Percentiles rank a stretch among this genome's conserved stretches.
These are phyloP conservation scores for Beta lomatogona DNA, from an alignment of 179 eudicot species.

Conservation along the genomic window DNA sequence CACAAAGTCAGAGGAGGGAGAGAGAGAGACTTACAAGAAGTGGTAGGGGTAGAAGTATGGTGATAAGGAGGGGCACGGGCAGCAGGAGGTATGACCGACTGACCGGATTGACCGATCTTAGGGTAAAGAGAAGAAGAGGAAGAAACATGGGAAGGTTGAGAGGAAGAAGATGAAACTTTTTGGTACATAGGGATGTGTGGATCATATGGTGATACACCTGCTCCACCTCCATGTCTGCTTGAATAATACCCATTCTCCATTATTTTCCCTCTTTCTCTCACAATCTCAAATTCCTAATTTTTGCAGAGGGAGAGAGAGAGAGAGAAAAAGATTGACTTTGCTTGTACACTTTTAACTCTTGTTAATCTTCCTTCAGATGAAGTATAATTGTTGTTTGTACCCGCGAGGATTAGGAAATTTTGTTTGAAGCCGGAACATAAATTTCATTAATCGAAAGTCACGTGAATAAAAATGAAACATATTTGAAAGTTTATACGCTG, in stretches of 20 bases:
- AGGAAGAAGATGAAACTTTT: slow-evolving; percentile 23
- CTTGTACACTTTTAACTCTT: too few relatives aligned
- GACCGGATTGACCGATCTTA: slow-evolving; percentile 63
- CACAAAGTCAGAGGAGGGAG: not conserved
- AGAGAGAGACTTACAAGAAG: slow-evolving; percentile 43
- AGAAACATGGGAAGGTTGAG: slow-evolving; percentile 35
- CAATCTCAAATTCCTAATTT: not conserved
- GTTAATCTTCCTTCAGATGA: too few relatives aligned
- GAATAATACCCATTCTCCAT: slow-evolving; percentile 75
- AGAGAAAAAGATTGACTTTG: too few relatives aligned
- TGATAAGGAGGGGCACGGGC: slow-evolving; percentile 55
- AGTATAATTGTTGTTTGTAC: too few relatives aligned
- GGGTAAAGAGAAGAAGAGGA: slow-evolving; percentile 63
- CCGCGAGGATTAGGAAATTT: too few relatives aligned
- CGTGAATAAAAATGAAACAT: too few relatives aligned
- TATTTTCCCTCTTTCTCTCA: not conserved
- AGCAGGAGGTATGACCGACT: slow-evolving; percentile 42
- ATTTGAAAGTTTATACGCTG: too few relatives aligned
- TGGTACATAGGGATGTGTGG: slow-evolving; percentile 42
- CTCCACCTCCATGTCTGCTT: slow-evolving; percentile 36
- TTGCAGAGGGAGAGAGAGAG: too few relatives aligned
- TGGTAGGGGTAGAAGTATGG: slow-evolving; percentile 43
- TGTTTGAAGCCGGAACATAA: too few relatives aligned
- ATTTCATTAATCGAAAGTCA: too few relatives aligned
- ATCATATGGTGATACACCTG: slow-evolving; percentile 44